Evolutionary conservation across 257 asterid species (phyloP).

Genomic region (Nicotiana knightiana): DNA sequence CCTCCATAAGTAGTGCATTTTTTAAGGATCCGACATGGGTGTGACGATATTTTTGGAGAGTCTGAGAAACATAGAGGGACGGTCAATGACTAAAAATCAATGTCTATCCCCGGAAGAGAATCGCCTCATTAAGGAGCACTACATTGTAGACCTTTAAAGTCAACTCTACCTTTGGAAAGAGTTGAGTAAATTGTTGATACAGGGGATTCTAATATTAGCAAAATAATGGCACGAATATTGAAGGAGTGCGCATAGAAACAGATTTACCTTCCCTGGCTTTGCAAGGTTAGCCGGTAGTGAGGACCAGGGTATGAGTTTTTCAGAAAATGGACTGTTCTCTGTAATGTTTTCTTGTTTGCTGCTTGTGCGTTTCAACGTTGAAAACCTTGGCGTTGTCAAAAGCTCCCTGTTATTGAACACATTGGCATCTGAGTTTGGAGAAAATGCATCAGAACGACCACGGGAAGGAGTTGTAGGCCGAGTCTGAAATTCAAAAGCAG

Average conservation of each 20-base stretch:
- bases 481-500: conserved; percentile 28
- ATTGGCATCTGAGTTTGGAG: conserved; percentile 25
- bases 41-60: too few relatives aligned
- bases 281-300: conserved; percentile 56
- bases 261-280: conserved; percentile 63
- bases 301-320: conserved; percentile 55
- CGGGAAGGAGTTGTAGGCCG: conserved; percentile 40
- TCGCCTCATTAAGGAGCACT: background rate
- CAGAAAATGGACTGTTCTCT: conserved; percentile 38
- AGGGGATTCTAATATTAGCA: background rate
- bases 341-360: conserved; percentile 39
- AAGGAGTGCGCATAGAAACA: background rate
- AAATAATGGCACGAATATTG: background rate
- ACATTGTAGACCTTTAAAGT: too few relatives aligned
- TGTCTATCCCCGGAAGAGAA: background rate
- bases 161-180: background rate
- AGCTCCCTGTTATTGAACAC: conserved; percentile 2
- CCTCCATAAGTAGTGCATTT: too few relatives aligned
- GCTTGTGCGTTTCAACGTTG: conserved; percentile 22
- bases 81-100: too few relatives aligned
- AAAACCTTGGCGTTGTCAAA: conserved; percentile 23
- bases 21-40: too few relatives aligned
- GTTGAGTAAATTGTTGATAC: background rate
- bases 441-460: conserved; percentile 27
- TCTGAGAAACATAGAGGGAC: too few relatives aligned